A percentile compares a stretch with the other conserved stretches of the same genome.
Evolutionary conservation across 257 asterid genomes (phyloP).

Genomic region (Echium plantagineum): DNA sequence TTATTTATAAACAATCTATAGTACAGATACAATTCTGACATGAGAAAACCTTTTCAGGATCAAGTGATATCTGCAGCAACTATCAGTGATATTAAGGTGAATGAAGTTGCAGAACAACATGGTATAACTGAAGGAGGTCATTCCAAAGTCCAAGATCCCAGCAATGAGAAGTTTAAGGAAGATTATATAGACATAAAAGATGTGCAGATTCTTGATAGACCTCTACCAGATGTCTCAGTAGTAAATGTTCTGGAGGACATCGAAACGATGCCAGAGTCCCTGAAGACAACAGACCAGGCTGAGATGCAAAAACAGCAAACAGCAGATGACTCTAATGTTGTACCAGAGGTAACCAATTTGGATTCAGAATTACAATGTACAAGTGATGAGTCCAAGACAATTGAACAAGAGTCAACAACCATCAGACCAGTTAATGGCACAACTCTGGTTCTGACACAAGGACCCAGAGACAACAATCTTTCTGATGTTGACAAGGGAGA

Average conservation of each 20-base stretch:
- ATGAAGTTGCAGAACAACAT: slow-evolving; percentile 10
- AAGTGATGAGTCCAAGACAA: not conserved
- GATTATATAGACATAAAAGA: not conserved
- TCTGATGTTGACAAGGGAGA: not conserved
- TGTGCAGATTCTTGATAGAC: not conserved
- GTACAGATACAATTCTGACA: slow-evolving; percentile 1
- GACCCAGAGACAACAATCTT: not conserved
- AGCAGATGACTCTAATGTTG: slow-evolving; percentile 7
- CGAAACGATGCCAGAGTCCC: not conserved
- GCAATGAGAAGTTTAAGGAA: not conserved
- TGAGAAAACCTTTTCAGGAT: slow-evolving; percentile 23
- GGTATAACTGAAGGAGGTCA: slow-evolving; percentile 15
- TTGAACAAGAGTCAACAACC: not conserved
- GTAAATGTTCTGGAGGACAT: not conserved
- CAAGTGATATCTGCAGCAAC: not conserved
- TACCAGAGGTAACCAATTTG: slow-evolving; percentile 5
- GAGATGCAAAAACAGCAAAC: slow-evolving; percentile 14
- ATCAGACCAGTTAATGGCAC: not conserved
- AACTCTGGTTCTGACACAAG: not conserved
- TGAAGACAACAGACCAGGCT: not conserved
- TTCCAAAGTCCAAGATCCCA: slow-evolving; percentile 13
- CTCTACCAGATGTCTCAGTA: not conserved
- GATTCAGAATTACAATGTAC: not conserved
- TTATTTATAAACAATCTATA: slow-evolving; percentile 7
- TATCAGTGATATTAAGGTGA: slow-evolving; percentile 15